Base-by-base conservation (phyloP, 257 asterid species). In the Misopates orontium region DNA sequence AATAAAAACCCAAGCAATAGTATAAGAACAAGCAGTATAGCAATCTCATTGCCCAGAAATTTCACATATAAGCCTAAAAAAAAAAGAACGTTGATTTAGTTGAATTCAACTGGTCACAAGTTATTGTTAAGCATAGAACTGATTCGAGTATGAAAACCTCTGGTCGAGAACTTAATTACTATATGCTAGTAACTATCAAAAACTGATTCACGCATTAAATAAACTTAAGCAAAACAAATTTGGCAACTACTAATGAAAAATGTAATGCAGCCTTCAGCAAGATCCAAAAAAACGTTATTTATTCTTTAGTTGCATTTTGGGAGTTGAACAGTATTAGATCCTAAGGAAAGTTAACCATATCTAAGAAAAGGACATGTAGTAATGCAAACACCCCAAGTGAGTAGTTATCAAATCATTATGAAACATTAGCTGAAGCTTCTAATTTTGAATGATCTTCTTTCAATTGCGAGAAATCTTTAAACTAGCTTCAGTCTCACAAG, bases 151-250 rank as follows among this genome's bases (percentile, higher is more conserved):
- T 31, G 11, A 63, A 47, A 36, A 9, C 4, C 36, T 36, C 42
- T 36, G 41, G 58, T 17, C 48, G 44, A 45, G 45, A 44, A 25
- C 24, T 9, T 42, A 23, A 61, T 55, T 14, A 20, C 36, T 44
- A 44, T 13, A 36, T 36, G 42, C 42, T 36, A 9, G 42, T 36
- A 36, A 36, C 42, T 9, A 36, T 16, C 2, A 61, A 16, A 13
- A 17, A 44, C 49, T 16, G 45, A 44, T 24, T 62, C 14, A 50
- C 9, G 67, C 42, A 62, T 44, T 10, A 62, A 24, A 47, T 24
- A 25, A 16, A 32, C 45, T 61, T 47, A 42, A 62, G 28, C 25
- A n/a, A 62, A 22, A 16, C 17, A 10, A 14, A 17, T 62, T 47
- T 9, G 11, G 68, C 42, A 45, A 45, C 5, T 19, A 41, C 22